A percentile compares a stretch with the other conserved stretches of the same genome.
phyloP scores from a whole-genome alignment of 371 early-diverging fungal genomes.

The Rhizopus microsporus region DNA sequence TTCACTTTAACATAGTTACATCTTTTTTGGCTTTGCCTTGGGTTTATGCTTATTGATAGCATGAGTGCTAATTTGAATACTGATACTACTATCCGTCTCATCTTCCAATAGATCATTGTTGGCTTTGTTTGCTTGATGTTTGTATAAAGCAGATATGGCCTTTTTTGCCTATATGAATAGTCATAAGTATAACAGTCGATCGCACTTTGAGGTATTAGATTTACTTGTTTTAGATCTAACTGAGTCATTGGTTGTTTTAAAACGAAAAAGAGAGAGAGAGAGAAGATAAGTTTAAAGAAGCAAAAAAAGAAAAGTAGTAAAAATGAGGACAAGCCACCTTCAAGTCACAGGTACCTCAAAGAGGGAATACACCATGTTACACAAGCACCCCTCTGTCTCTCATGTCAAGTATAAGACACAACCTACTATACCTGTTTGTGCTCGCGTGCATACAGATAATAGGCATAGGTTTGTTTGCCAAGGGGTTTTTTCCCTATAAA shows the following conservation, averaged over 20 bases:
- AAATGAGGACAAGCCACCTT: neutral
- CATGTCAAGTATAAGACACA: constrained; percentile 9
- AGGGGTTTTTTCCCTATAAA: constrained; percentile 83
- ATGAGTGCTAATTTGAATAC: constrained; percentile 19
- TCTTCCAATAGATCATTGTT: constrained; percentile 15
- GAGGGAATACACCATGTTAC: neutral
- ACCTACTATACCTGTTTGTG: constrained; percentile 14
- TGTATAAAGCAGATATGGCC: constrained; percentile 27
- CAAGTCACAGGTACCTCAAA: neutral
- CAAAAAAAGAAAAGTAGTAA: neutral
- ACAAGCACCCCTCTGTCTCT: neutral
- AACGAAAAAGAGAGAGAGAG: neutral
- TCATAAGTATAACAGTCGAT: neutral
- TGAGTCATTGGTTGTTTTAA: neutral
- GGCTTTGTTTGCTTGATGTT: constrained; percentile 8
- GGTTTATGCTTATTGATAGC: constrained; percentile 13
- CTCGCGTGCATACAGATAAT: constrained; percentile 55
- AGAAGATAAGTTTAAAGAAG: neutral
- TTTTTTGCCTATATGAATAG: constrained; percentile 16
- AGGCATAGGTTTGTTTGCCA: constrained; percentile 66
- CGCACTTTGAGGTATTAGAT: neutral
- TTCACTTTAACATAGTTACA: neutral
- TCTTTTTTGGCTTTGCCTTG: constrained; percentile 15
- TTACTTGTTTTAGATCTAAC: constrained; percentile 19
- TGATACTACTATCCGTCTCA: constrained; percentile 13